Conservation (phyloP, 1,139 yeast genomes). For the Suhomyces maxii region DNA sequence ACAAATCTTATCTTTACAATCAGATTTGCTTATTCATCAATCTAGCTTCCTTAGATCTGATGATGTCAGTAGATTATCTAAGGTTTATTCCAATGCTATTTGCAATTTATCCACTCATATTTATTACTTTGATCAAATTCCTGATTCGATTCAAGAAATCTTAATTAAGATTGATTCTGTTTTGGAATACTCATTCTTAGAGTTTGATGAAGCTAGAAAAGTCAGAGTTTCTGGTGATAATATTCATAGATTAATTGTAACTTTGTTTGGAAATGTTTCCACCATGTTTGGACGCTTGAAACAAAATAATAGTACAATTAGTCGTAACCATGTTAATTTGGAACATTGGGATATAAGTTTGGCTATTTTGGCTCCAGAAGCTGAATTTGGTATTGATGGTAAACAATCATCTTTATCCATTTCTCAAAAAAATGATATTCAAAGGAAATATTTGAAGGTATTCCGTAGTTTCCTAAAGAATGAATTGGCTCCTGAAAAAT, state of each 20-base stretch:
- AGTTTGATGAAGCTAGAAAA: slow-evolving; percentile 14
- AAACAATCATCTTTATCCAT: slow-evolving; percentile 16
- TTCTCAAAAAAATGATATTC: slow-evolving; percentile 31
- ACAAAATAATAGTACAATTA: slow-evolving; percentile 33
- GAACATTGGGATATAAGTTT: slow-evolving; percentile 48
- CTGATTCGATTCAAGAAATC: slow-evolving; percentile 69
- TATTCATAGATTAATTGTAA: slow-evolving; percentile 27
- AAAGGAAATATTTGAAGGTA: slow-evolving; percentile 33
- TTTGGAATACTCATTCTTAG: slow-evolving; percentile 24
- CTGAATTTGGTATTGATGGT: slow-evolving; percentile 16
- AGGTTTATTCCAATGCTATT: slow-evolving; percentile 48
- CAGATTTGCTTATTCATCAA: slow-evolving; percentile 39
- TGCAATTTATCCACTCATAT: slow-evolving; percentile 68
- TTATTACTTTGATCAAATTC: slow-evolving; percentile 75
- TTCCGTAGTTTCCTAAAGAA: slow-evolving; percentile 35
- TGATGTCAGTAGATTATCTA: slow-evolving; percentile 28
- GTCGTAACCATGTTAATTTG: slow-evolving; percentile 42
- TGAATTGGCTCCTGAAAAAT: slow-evolving; percentile 24
- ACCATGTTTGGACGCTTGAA: slow-evolving; percentile 34
- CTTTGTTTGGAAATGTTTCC: slow-evolving; percentile 34
- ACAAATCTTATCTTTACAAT: slow-evolving; percentile 60
- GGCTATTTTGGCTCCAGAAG: slow-evolving; percentile 33
- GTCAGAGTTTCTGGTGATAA: slow-evolving; percentile 14
- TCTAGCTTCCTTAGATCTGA: slow-evolving; percentile 21
- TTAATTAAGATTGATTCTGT: slow-evolving; percentile 40